These are phyloP conservation scores for Russula olivacea DNA, from an alignment of 768 basidiomycete species.

Conservation along the genomic window DNA sequence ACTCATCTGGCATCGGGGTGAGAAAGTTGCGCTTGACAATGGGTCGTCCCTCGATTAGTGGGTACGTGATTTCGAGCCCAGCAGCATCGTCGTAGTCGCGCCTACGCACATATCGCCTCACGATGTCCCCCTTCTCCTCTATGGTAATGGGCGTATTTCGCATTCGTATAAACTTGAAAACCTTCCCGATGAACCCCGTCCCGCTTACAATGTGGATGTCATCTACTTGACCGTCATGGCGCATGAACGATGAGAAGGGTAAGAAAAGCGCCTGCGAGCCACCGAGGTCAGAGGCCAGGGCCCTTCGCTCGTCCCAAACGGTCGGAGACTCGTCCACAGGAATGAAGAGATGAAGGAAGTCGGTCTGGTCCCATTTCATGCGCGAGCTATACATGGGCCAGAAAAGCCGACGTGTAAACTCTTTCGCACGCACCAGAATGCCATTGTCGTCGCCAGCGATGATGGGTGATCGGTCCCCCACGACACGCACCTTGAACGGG, in stretches of 20 bases:
- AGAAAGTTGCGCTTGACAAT: slow-evolving; percentile 59
- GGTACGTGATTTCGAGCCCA: slow-evolving; percentile 46
- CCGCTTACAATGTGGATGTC: slow-evolving; percentile 48
- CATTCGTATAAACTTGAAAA: slow-evolving; percentile 55
- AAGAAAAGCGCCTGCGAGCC: slow-evolving; percentile 24
- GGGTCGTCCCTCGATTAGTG: slow-evolving; percentile 50
- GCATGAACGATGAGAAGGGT: slow-evolving; percentile 43
- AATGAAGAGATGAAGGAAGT: slow-evolving; percentile 61
- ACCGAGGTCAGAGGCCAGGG: slow-evolving; percentile 8
- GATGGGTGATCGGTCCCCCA: slow-evolving; percentile 12
- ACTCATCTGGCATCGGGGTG: slow-evolving; percentile 37
- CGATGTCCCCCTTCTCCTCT: slow-evolving; percentile 47
- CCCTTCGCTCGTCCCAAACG: slow-evolving; percentile 47
- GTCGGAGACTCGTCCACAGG: slow-evolving; percentile 33
- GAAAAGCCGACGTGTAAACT: slow-evolving; percentile 56
- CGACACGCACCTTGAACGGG: slow-evolving; percentile 17
- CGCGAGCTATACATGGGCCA: slow-evolving; percentile 52
- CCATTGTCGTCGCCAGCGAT: slow-evolving; percentile 29
- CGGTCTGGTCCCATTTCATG: slow-evolving; percentile 54
- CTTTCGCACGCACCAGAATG: slow-evolving; percentile 38
- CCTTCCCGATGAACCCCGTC: slow-evolving; percentile 39
- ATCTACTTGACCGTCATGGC: slow-evolving; percentile 39
- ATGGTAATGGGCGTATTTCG: slow-evolving; percentile 40
- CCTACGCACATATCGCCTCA: slow-evolving; percentile 33
- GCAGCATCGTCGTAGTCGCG: slow-evolving; percentile 21